Percentiles rank a stretch among this genome's conserved stretches.
phyloP scores from a whole-genome alignment of 2,329 filamentous ascomycete genomes.

The Boeremia exigua region DNA sequence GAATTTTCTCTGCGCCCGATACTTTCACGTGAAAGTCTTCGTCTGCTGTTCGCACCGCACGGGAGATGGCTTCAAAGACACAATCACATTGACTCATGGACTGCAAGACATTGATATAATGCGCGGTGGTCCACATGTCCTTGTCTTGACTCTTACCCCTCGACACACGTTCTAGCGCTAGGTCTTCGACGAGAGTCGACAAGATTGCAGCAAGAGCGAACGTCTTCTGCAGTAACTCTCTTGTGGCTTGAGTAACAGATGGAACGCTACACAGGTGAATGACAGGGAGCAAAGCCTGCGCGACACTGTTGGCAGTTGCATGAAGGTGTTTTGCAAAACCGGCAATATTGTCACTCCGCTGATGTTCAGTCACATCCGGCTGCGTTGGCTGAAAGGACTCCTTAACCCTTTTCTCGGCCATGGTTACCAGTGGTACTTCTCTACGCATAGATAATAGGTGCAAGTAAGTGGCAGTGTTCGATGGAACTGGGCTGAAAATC shows the following conservation, averaged over 20 bases:
- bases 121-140: slow-evolving; percentile 2
- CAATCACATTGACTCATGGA: neutral
- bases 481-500: neutral
- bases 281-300: neutral
- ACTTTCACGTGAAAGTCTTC: neutral
- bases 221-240: neutral
- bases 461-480: neutral
- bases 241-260: neutral
- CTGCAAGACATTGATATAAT: neutral
- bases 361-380: neutral
- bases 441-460: neutral
- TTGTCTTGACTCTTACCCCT: neutral
- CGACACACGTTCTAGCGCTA: neutral
- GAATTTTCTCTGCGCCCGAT: neutral
- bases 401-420: neutral
- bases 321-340: neutral
- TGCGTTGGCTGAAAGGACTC: neutral
- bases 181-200: neutral
- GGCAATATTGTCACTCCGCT: neutral
- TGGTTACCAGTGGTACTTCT: neutral
- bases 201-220: neutral
- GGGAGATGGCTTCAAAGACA: neutral
- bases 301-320: neutral
- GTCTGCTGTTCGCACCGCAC: neutral
- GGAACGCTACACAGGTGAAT: neutral